Conservation (phyloP, 1,284 basidiomycete species). For the Ganoderma sinense region DNA sequence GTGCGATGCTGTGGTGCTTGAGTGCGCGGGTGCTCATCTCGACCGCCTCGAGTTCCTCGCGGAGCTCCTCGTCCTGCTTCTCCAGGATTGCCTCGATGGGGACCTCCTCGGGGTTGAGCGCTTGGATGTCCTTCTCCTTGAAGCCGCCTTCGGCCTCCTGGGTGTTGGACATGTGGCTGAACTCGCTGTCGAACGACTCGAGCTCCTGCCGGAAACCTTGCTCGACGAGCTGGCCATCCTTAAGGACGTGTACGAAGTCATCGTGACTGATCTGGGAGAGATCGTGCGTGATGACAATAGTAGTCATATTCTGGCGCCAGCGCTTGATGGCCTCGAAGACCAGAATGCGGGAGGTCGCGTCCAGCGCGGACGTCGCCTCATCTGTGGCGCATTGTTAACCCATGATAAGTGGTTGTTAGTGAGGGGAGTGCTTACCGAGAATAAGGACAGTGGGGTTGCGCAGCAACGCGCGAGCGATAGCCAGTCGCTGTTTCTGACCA, state of each 20-base stretch:
- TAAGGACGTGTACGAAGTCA: constrained; percentile 95
- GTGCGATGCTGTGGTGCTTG: constrained; percentile 48
- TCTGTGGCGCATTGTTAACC: constrained; percentile 56
- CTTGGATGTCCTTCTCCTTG: constrained; percentile 44
- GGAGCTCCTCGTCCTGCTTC: constrained; percentile 45
- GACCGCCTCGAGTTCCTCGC: constrained; percentile 39
- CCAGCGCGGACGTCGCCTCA: constrained; percentile 96
- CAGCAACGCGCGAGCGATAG: constrained; percentile 89
- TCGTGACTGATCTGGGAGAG: constrained; percentile 79
- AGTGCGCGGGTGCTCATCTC: constrained; percentile 35
- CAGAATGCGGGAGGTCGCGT: constrained; percentile 86
- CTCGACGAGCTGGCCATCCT: constrained; percentile 83
- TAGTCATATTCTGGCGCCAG: constrained; percentile 88
- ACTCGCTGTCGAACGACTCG: constrained; percentile 65
- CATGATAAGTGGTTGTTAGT: background rate
- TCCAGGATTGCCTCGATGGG: constrained; percentile 51
- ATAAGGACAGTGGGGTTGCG: constrained; percentile 91
- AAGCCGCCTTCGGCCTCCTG: constrained; percentile 61
- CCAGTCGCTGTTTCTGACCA: constrained; percentile 93
- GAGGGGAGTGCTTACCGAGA: constrained; percentile 70
- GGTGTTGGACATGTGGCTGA: constrained; percentile 59
- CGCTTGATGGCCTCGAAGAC: constrained; percentile 90
- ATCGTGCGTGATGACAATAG: constrained; percentile 97
- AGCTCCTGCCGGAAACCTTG: constrained; percentile 88
- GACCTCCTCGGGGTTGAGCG: constrained; percentile 38